Evolutionary conservation across 495 filamentous ascomycete species (phyloP).

Genomic region (Letharia columbiana): DNA sequence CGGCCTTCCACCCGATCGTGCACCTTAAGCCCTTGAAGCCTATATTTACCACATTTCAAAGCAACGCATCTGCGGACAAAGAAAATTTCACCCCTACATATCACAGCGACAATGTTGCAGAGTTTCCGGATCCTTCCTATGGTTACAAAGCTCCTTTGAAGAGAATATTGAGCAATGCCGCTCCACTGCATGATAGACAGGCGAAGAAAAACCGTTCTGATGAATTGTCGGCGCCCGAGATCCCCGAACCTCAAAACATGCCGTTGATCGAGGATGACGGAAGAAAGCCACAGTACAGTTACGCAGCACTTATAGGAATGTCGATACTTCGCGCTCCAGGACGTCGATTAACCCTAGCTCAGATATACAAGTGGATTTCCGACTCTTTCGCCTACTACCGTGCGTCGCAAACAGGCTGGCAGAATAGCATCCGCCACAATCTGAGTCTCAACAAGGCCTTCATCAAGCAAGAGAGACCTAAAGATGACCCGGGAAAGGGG

Average conservation of each 20-base stretch:
- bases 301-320: slow-evolving; percentile 95
- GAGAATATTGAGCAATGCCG: slow-evolving; percentile 61
- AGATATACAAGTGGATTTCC: slow-evolving; percentile 99
- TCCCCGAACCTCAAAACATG: slow-evolving; percentile 70
- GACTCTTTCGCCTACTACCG: slow-evolving; percentile 87
- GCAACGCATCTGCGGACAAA: slow-evolving; percentile 45
- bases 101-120: slow-evolving; percentile 43
- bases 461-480: slow-evolving; percentile 88
- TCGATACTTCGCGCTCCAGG: slow-evolving; percentile 82
- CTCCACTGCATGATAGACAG: slow-evolving; percentile 61
- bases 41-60: slow-evolving; percentile 55
- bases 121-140: slow-evolving; percentile 48
- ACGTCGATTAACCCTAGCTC: slow-evolving; percentile 78
- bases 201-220: slow-evolving; percentile 53
- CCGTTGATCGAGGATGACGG: slow-evolving; percentile 79
- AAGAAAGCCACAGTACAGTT: slow-evolving; percentile 81
- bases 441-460: slow-evolving; percentile 98
- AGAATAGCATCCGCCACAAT: slow-evolving; percentile 98
- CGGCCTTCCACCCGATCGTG: slow-evolving; percentile 45
- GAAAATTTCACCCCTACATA: slow-evolving; percentile 52
- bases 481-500: slow-evolving; percentile 97
- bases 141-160: slow-evolving; percentile 55
- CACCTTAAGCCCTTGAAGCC: slow-evolving; percentile 49
- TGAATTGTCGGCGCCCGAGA: slow-evolving; percentile 37
- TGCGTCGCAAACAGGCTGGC: slow-evolving; percentile 79